Evolutionary conservation across 2,329 filamentous ascomycete species (phyloP), one percentile per base, ranked within the genome.

Genomic region (Myriosclerotinia scirpicola): DNA sequence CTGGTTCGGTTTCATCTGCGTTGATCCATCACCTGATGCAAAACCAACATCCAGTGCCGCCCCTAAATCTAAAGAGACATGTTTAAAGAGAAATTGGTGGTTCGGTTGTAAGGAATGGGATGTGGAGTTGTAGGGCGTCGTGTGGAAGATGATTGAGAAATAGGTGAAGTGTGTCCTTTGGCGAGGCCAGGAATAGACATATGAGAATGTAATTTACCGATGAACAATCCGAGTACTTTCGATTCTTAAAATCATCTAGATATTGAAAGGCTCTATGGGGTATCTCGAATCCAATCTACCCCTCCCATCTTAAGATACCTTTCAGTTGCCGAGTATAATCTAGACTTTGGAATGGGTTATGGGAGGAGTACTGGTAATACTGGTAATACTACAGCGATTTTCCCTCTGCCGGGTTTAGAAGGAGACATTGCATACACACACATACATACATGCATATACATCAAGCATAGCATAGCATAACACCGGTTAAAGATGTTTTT

Each of bases 1-100:
- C 42, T 76, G 72, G 72, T 75, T 76, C 30, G 74, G 74, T 6
- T 60, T 76, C 14, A 68, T 75, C 14, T 76, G 74, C 54, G 68
- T 70, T 34, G 74, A 75, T 69, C 71, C 74, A 22, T 72, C 69
- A 11, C 71, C 74, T 2, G 67, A 67, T 30, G 36, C 26, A 17
- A 68, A 66, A 34, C 69, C 72, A 36, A 71, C 70, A 22, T 55
- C 70, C 26, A 48, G 61, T 17, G 46, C 63, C 1, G 36, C 63
- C 14, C 66, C 71, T 8, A 52, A 64, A 34, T 50, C 64, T 2
- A 67, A 69, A 40, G 56, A 67, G n/a, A 68, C 70, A 42, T 76
- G 74, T 62, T 46, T 73, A 9, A 54, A 64, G 58, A 63, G 74
- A 58, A 73, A 67, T 55, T 75, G 69, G 69, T 67, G 74, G 55